A percentile compares a stretch with the other conserved stretches of the same genome.
Conservation (phyloP, 1,284 basidiomycete species). For the Fistulinella cinereoalba region DNA sequence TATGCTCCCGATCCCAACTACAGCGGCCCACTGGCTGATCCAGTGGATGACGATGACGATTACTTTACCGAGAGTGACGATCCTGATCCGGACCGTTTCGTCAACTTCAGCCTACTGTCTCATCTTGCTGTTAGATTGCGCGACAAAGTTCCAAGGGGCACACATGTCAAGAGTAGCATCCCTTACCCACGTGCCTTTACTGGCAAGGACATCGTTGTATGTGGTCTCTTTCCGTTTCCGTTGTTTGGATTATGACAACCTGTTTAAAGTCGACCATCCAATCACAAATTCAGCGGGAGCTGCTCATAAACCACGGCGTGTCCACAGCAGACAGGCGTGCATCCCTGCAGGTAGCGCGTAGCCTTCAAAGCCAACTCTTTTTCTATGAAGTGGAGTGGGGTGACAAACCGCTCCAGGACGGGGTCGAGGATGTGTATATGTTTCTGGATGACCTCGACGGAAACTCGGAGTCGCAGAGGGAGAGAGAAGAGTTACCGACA, state of each 20-base stretch:
- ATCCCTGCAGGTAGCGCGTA: constrained; percentile 83
- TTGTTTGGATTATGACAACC: constrained; percentile 3
- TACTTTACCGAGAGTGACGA: constrained; percentile 70
- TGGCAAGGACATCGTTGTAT: constrained; percentile 87
- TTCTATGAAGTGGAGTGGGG: constrained; percentile 99
- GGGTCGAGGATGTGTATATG: constrained; percentile 94
- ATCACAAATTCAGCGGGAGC: constrained; percentile 69
- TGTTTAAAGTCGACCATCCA: constrained; percentile 72
- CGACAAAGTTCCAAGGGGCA: constrained; percentile 81
- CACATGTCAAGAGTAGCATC: constrained; percentile 88
- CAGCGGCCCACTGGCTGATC: constrained; percentile 44
- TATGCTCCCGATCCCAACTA: constrained; percentile 36
- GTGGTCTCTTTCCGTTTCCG: constrained; percentile 33
- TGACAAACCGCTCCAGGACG: constrained; percentile 78
- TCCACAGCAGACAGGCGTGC: constrained; percentile 72
- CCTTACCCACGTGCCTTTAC: constrained; percentile 87
- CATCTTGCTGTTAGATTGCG: constrained; percentile 86
- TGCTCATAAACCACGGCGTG: constrained; percentile 67
- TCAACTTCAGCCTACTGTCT: constrained; percentile 85
- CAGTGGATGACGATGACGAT: constrained; percentile 46
- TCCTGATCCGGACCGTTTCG: constrained; percentile 74
- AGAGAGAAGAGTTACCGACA: constrained; percentile 80
- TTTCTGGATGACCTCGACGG: constrained; percentile 88
- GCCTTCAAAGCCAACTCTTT: constrained; percentile 89
- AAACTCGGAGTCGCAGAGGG: constrained; percentile 50